Evolutionary conservation across 352 stramenopile species (phyloP), one percentile per base, ranked within the genome.

Genomic region (Globisporangium radiosum): DNA sequence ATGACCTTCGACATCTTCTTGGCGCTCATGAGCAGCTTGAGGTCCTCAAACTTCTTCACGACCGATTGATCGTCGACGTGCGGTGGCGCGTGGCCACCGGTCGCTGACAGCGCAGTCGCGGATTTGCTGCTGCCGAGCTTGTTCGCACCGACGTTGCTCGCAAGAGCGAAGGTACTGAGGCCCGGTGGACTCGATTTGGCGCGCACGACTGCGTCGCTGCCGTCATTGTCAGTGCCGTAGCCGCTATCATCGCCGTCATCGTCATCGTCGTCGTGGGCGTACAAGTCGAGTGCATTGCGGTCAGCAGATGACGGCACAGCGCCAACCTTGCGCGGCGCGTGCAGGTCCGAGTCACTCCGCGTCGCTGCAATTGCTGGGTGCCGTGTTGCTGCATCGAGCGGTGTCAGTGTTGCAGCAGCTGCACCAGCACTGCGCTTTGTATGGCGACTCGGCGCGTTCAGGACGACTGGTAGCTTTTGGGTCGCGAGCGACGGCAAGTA

Each of bases 281-380:
- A 68, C 13, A 90, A 74, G 14, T 88, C 80, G 13, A 90, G 56
- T 0, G 75, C 71, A 47, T 73, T 75, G 36, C 66, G 69, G 61
- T 90, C 73, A 0, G 73, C 73, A n/a, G 73, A 81, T 7, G 79
- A 85, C 13, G 79, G 77, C 0, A 90, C 69, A 3, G 70, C 58
- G 6, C 67, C 70, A 2, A 62, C 17, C 7, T 70, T 73, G 7
- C 75, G 71, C n/a, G 76, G 76, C 0, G 78, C 78, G 19, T 87
- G 72, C 1, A 93, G 58, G 19, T 82, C 79, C 11, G 75, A 76
- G 50, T 92, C 81, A 43, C 81, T 93, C 25, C 76, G 66, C 14
- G 71, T 76, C 19, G 75, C 68, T 1, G 69, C 59, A 39, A 78
- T 49, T 4, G 47, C 25, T 1, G 15, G 37, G 40, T 40, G 56